Evolutionary conservation across 139 green algal genomes (phyloP), one percentile per base, ranked within the genome.

Genomic region (Volvox africanus): DNA sequence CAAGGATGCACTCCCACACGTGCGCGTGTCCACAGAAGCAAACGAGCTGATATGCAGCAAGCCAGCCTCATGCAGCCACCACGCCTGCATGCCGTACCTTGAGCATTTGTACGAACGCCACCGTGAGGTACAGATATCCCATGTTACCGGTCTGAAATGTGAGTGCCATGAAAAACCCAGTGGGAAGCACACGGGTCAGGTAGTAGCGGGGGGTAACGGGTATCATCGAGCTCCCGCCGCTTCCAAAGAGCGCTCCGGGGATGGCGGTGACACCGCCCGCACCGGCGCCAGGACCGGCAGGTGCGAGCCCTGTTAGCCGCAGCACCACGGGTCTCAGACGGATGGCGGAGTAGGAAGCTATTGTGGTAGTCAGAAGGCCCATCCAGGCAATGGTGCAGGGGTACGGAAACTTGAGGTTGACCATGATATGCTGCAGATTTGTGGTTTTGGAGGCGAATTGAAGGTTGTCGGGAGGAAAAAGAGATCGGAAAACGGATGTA

Each of bases 41-140:
- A 55, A 55, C 44, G n/a, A n/a, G n/a, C n/a, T n/a, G n/a, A 55
- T 9, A 55, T 55, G 44, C 44, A 55, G 44, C 44, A 5, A 55
- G 5, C 5, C 44, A 55, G 44, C 62, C 65, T 9, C 65, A 28
- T 12, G 65, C 65, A 73, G 65, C 65, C 65, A 28, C 65, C n/a
- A 73, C 65, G 24, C 65, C 65, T 73, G 11, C 65, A 73, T 24
- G 17, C 78, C 86, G 28, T 61, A 90, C 87, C 95, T 97, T 94
- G 75, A 95, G 92, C 92, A 95, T 94, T 83, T 99, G 98, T 36
- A 99, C 98, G 93, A 99, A 99, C 18, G 97, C 96, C 19, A 99
- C 97, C 13, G 94, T 97, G 26, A 99, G 93, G 94, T 99, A 99
- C 3, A 99, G 89, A 95, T 99, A 99, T 16, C 96, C 95, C 1